phyloP scores from a whole-genome alignment of 768 basidiomycete genomes.

The Serendipita vermifera region DNA sequence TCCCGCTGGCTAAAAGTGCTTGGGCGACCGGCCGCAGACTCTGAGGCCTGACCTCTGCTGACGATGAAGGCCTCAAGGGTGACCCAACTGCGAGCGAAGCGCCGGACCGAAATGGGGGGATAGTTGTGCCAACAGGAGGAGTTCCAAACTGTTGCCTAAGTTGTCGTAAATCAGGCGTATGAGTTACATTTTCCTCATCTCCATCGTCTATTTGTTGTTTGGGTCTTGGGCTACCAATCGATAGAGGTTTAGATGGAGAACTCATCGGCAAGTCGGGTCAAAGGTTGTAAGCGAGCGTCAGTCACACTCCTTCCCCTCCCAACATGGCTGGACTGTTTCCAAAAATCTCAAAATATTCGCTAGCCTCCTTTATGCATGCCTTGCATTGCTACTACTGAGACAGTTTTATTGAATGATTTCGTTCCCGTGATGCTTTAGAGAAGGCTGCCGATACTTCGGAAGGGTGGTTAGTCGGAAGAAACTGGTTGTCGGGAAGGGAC shows the following conservation, averaged over 20 bases:
- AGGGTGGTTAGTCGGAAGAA: background rate
- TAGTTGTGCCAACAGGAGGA: constrained; percentile 11
- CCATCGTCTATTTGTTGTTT: constrained; percentile 9
- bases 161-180: constrained; percentile 13
- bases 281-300: background rate
- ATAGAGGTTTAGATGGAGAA: constrained; percentile 15
- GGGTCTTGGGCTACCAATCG: constrained; percentile 15
- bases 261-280: background rate
- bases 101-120: constrained; percentile 11
- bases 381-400: background rate
- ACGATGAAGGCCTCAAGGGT: constrained; percentile 5
- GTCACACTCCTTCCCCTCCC: background rate
- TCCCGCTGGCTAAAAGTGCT: constrained; percentile 9
- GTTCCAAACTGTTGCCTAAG: constrained; percentile 14
- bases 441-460: background rate
- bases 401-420: too few species aligned
- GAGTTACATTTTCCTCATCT: background rate
- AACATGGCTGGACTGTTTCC: background rate
- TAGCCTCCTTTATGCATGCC: background rate
- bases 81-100: constrained; percentile 7
- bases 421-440: too few species aligned
- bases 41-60: background rate
- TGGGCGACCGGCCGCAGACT: background rate
- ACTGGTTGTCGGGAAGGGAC: background rate
- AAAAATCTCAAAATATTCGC: background rate